phyloP scores from a whole-genome alignment of 2,329 filamentous ascomycete genomes.

The Aspergillus carbonarius region DNA sequence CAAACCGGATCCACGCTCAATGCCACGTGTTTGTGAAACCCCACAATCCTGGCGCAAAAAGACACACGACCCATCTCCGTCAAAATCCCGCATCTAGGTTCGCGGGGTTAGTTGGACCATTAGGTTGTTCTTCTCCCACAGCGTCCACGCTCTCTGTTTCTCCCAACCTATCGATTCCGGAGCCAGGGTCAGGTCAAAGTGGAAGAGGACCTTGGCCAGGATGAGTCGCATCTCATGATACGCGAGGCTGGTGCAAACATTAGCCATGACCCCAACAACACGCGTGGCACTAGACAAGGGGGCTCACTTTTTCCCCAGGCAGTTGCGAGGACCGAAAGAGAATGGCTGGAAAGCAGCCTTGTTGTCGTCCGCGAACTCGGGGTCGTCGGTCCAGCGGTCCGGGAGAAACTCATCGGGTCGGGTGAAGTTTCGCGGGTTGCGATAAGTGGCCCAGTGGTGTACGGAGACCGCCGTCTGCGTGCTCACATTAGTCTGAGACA shows the following conservation, averaged over 20 bases:
- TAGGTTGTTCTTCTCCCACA: slow-evolving; percentile 25
- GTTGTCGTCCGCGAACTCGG: slow-evolving; percentile 19
- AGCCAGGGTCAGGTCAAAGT: slow-evolving; percentile 20
- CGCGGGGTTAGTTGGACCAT: slow-evolving; percentile 18
- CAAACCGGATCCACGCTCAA: too few relatives aligned
- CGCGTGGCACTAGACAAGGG: slow-evolving; percentile 2
- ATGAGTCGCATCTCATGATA: slow-evolving; percentile 36
- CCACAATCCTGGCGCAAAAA: too few relatives aligned
- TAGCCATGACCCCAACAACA: background rate
- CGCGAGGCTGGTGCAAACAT: slow-evolving; percentile 22
- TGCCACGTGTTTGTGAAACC: too few relatives aligned
- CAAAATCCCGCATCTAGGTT: background rate
- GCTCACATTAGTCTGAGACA: background rate
- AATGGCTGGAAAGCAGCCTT: slow-evolving; percentile 25
- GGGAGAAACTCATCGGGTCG: slow-evolving; percentile 26
- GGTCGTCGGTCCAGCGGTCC: slow-evolving; percentile 28
- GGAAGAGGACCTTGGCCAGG: slow-evolving; percentile 21
- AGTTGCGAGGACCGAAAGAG: slow-evolving; percentile 28
- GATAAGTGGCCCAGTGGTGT: slow-evolving; percentile 24
- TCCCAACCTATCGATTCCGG: slow-evolving; percentile 19
- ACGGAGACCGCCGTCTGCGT: slow-evolving; percentile 27
- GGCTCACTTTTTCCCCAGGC: slow-evolving; percentile 29
- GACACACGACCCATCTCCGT: too few relatives aligned
- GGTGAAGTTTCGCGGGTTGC: slow-evolving; percentile 23
- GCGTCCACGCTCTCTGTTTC: slow-evolving; percentile 20